Base-by-base conservation (phyloP, 805 yeast genomes). In the Yarrowia yakushimensis region DNA sequence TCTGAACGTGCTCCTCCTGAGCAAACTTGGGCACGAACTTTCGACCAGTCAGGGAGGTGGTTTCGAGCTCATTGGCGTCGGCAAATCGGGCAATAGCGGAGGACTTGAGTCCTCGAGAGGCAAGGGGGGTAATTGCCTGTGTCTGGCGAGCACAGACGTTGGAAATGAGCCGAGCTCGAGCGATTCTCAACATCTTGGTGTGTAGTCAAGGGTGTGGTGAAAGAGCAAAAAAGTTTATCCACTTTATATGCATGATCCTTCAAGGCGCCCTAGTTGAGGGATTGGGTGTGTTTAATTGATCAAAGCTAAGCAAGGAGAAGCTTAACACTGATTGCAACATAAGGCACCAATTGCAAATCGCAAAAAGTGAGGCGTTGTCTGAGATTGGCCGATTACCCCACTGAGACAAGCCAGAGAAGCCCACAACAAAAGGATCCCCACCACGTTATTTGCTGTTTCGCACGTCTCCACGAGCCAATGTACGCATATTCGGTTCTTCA, bases 21-120 rank as follows among this genome's bases (percentile, higher is more conserved):
- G 61, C 61, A 41, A 55, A 55, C 43, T 52, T 34, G 59, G 59
- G 59, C 13, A 36, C 43, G 43, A 52, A 52, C 33, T 52, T 52
- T 12, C 34, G 33, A 43, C 59, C 59, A 13, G 31, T 7, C 17
- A 52, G 43, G 12, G 59, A 52, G 31, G 59, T 52, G 59, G 59
- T 52, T 27, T 52, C 59, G 13, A 23, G 59, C 13, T 52, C 43
- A 13, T 34, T 25, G 42, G 22, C 43, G 33, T 34, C 59, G 17
- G 55, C 41, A 9, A 0, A 25, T 12, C 42, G 43, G 59, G 33
- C 43, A 25, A 52, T 18, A 12, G 43, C 42, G 10, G 59, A 34
- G 17, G 31, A 12, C 23, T 52, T 15, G 59, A 52, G 59, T 3
- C 59, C 43, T 11, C 43, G 59, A 34, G n/a, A 6, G 25, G 43